Percentiles rank a stretch among this genome's conserved stretches.
These are phyloP conservation scores for Xylaria sp. DNA, from an alignment of 2,329 filamentous ascomycete genomes.

Conservation along the genomic window DNA sequence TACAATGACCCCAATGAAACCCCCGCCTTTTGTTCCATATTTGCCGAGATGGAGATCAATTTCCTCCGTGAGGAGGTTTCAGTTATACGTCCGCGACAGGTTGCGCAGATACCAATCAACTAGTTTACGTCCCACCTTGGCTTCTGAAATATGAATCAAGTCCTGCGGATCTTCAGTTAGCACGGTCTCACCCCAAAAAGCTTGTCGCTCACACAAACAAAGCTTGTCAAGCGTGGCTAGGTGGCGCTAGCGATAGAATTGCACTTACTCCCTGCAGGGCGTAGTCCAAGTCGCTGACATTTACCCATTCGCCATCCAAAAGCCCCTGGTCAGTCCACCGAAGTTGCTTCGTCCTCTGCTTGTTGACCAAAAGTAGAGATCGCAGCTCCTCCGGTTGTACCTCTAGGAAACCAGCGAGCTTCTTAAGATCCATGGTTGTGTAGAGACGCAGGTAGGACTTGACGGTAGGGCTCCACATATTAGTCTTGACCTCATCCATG, in stretches of 20 bases:
- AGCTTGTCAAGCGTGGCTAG: constrained; percentile 33
- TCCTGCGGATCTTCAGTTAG: constrained; percentile 66
- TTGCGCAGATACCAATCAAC: constrained; percentile 99
- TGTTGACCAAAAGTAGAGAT: constrained; percentile 94
- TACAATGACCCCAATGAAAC: constrained; percentile 33
- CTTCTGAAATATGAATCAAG: constrained; percentile 97
- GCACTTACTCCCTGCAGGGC: constrained; percentile 88
- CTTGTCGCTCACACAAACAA: constrained; percentile 42
- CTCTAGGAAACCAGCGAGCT: constrained; percentile 96
- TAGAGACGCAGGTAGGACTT: constrained; percentile 99
- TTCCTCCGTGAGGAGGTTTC: constrained; percentile 40
- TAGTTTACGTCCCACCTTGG: constrained; percentile 95
- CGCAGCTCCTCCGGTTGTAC: constrained; percentile 96
- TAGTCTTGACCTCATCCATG: constrained; percentile 99
- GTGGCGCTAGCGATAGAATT: constrained; percentile 13
- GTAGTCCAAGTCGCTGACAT: constrained; percentile 96
- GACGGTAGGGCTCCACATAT: constrained; percentile 96
- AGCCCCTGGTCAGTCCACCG: constrained; percentile 92
- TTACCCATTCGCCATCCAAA: constrained; percentile 91
- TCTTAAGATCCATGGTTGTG: constrained; percentile 99
- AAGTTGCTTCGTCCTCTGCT: constrained; percentile 97
- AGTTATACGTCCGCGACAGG: constrained; percentile 91
- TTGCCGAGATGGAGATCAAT: constrained; percentile 38
- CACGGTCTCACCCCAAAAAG: constrained; percentile 40
- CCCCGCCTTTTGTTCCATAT: constrained; percentile 35